Conservation (phyloP, 176 grass and related monocot species). For the Cenchrus fungigraminus region DNA sequence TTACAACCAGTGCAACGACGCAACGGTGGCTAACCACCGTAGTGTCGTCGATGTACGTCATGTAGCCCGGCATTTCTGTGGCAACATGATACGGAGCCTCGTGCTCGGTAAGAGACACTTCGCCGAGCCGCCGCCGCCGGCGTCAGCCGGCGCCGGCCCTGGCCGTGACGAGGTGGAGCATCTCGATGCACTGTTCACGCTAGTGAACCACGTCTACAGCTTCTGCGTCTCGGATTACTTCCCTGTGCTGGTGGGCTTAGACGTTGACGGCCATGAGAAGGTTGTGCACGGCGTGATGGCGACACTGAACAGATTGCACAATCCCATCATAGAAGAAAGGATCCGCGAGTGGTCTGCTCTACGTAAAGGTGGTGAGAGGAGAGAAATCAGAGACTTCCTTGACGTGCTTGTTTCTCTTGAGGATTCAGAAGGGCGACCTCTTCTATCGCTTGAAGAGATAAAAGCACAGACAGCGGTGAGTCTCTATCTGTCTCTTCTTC, state of each 20-base stretch:
- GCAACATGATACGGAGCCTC: slow-evolving; percentile 35
- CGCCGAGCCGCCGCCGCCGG: background rate
- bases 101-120: slow-evolving; percentile 41
- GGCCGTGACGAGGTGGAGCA: slow-evolving; percentile 37
- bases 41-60: background rate
- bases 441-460: slow-evolving; percentile 32
- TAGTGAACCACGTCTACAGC: background rate
- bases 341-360: background rate
- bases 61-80: slow-evolving; percentile 34
- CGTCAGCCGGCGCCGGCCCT: background rate
- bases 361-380: background rate
- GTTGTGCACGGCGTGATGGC: background rate
- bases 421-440: slow-evolving; percentile 2
- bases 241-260: slow-evolving; percentile 19
- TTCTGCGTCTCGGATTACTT: slow-evolving; percentile 43
- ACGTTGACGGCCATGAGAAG: slow-evolving; percentile 47
- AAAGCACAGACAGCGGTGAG: slow-evolving; percentile 21
- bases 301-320: slow-evolving; percentile 4
- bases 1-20: background rate
- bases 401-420: slow-evolving; percentile 37
- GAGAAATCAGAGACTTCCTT: slow-evolving; percentile 28
- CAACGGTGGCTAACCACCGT: background rate
- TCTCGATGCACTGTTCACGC: slow-evolving; percentile 6
- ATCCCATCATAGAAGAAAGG: slow-evolving; percentile 37
- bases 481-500: too few relatives aligned